These are phyloP conservation scores for Globisporangium viniferum DNA, from an alignment of 352 stramenopile species.

Conservation along the genomic window DNA sequence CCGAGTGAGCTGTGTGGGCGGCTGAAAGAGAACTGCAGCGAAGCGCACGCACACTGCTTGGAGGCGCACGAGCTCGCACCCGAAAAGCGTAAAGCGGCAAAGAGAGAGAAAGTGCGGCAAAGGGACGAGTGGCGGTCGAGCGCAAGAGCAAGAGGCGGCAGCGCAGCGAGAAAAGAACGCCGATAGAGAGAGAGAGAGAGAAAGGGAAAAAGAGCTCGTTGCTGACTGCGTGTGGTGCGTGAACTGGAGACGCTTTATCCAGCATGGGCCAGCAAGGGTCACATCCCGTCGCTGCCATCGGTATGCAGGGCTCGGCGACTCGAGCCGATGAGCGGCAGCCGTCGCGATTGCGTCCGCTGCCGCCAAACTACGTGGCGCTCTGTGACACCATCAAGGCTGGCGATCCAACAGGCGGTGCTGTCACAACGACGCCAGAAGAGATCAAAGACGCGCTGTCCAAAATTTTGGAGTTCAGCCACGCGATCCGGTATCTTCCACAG, in stretches of 20 bases:
- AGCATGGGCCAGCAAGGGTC: conserved; percentile 67
- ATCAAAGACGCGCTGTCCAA: conserved; percentile 61
- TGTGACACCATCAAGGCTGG: conserved; percentile 56
- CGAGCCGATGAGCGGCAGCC: background rate
- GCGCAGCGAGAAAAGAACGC: background rate
- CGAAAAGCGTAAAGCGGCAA: too few species aligned
- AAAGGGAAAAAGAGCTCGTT: background rate
- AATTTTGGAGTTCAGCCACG: conserved; percentile 65
- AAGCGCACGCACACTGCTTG: background rate
- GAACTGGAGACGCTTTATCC: background rate
- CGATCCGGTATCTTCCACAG: conserved; percentile 55
- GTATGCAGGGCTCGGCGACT: conserved; percentile 5
- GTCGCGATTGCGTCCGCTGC: conserved; percentile 20
- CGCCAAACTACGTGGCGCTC: conserved; percentile 51
- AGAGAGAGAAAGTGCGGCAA: background rate
- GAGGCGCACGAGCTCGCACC: background rate
- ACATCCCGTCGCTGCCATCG: conserved; percentile 11
- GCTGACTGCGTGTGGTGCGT: background rate
- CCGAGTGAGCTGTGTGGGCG: background rate
- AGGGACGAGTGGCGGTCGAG: background rate
- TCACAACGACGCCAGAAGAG: conserved; percentile 38
- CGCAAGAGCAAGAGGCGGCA: background rate
- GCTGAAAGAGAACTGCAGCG: background rate
- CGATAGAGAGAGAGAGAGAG: background rate
- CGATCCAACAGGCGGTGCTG: conserved; percentile 29